These are phyloP conservation scores for Vitis vinifera DNA, from an alignment of 164 flowering plant species.

Conservation along the genomic window ASM3070453v1 NC_081814.1:2061001-2061500, in stretches of 20 bases:
- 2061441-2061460: too few species aligned
- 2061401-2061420: constrained; percentile 6
- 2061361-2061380: not conserved
- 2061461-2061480: too few species aligned
- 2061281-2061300: constrained; percentile 63
- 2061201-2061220: not conserved
- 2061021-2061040: too few species aligned
- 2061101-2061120: not conserved
- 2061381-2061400: not conserved
- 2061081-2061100: constrained; percentile 1
- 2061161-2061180: not conserved
- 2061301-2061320: constrained; percentile 38
- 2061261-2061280: constrained; percentile 71
- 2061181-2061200: not conserved
- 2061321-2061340: constrained; percentile 41
- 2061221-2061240: constrained; percentile 3
- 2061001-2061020: not conserved
- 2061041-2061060: not conserved
- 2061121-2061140: not conserved
- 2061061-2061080: not conserved
- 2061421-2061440: not conserved
- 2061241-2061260: not conserved
- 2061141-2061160: not conserved
- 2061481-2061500: not conserved
- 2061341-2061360: constrained; percentile 21